Conservation (phyloP, 805 yeast genomes). For the Zygosaccharomyces gambellarensis region DNA sequence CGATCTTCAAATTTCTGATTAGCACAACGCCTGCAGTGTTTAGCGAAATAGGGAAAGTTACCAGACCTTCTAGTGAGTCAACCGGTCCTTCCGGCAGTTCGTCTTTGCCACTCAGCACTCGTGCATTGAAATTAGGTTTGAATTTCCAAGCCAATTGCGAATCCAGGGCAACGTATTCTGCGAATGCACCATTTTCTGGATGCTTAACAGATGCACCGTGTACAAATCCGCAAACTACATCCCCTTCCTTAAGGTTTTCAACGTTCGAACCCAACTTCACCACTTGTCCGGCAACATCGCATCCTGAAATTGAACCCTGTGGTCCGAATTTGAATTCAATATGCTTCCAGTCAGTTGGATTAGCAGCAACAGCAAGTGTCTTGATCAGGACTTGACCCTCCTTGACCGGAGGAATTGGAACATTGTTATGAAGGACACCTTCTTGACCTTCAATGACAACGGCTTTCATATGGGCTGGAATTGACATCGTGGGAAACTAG, state of each 20-base stretch:
- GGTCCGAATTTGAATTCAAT: slow-evolving; percentile 37
- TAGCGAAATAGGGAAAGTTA: slow-evolving; percentile 50
- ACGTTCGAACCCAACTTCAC: slow-evolving; percentile 46
- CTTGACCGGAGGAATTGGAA: slow-evolving; percentile 35
- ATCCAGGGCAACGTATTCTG: slow-evolving; percentile 44
- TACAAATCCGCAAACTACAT: slow-evolving; percentile 47
- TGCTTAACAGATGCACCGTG: slow-evolving; percentile 46
- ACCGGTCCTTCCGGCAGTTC: slow-evolving; percentile 37
- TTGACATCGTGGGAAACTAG: background rate
- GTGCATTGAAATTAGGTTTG: background rate
- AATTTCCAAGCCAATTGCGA: slow-evolving; percentile 9
- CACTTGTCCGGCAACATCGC: slow-evolving; percentile 58
- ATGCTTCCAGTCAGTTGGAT: slow-evolving; percentile 73
- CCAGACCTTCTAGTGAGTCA: slow-evolving; percentile 58
- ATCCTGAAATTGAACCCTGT: slow-evolving; percentile 50
- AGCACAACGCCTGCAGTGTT: slow-evolving; percentile 45
- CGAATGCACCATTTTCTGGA: slow-evolving; percentile 53
- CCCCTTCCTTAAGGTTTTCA: slow-evolving; percentile 44
- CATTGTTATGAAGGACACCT: slow-evolving; percentile 26
- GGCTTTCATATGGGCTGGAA: slow-evolving; percentile 37
- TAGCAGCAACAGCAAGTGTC: slow-evolving; percentile 51
- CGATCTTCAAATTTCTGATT: slow-evolving; percentile 34
- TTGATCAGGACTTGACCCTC: slow-evolving; percentile 44
- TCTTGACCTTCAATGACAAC: slow-evolving; percentile 36
- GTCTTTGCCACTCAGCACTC: slow-evolving; percentile 22